Percentiles rank a stretch among this genome's conserved stretches.
Evolutionary conservation across 2,329 filamentous ascomycete species (phyloP).

Genomic region (Hymenotorrendiella dingleyae): DNA sequence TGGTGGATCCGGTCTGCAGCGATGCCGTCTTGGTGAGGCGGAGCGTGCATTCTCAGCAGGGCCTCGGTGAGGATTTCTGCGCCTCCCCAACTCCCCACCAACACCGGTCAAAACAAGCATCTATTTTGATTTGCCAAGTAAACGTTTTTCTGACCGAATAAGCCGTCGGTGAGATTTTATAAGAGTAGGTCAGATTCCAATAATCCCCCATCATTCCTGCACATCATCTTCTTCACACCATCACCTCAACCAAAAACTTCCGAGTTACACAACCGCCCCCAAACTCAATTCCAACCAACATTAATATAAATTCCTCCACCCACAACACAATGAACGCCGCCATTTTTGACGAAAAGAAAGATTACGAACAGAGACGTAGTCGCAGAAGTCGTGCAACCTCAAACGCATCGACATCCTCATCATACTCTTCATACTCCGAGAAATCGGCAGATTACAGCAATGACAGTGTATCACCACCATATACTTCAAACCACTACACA

Average conservation of each 20-base stretch:
- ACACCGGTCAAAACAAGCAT: too few relatives aligned
- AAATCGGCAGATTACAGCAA: neutral
- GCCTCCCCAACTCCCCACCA: too few relatives aligned
- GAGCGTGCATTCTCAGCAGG: too few relatives aligned
- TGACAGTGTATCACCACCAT: neutral
- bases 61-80: too few relatives aligned
- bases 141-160: too few relatives aligned
- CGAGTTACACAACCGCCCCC: neutral
- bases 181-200: conserved; percentile 4
- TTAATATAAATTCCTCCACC: neutral
- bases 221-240: conserved; percentile 1
- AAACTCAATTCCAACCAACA: neutral
- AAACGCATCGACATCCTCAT: neutral
- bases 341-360: conserved; percentile 4
- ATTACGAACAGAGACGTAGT: conserved; percentile 7
- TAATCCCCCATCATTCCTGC: neutral
- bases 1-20: too few relatives aligned
- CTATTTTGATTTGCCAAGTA: too few relatives aligned
- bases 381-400: neutral
- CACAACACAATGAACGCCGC: neutral
- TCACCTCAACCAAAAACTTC: neutral
- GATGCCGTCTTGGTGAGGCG: too few relatives aligned
- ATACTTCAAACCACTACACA: neutral
- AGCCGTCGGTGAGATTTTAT: conserved; percentile 2
- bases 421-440: neutral